Conservation (phyloP, 148 eudicot genomes). For the Linanthus parryae region DNA sequence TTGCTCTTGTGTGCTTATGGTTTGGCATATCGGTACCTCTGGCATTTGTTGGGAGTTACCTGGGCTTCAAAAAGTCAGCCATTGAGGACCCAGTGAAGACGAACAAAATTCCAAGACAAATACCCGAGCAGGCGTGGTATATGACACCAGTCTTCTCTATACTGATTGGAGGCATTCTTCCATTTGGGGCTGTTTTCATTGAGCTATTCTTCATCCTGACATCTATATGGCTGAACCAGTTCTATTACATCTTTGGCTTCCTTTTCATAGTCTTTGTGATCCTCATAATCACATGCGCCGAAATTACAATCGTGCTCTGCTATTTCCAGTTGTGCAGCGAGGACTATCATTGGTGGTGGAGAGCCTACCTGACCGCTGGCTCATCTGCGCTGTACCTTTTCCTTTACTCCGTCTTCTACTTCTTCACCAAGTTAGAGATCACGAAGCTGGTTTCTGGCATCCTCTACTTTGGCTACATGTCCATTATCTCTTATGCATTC, state of each 20-base stretch:
- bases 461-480: slow-evolving; percentile 9
- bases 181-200: slow-evolving; percentile 8
- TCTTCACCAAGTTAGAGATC: slow-evolving; percentile 12
- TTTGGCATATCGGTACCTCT: slow-evolving; percentile 10
- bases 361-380: slow-evolving; percentile 9
- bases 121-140: slow-evolving; percentile 8
- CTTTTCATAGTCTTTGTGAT: slow-evolving; percentile 11
- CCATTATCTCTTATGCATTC: slow-evolving; percentile 1
- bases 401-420: slow-evolving; percentile 9
- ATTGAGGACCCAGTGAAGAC: slow-evolving; percentile 11
- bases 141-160: slow-evolving; percentile 9
- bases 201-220: slow-evolving; percentile 10
- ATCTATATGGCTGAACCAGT: slow-evolving; percentile 13
- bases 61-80: slow-evolving; percentile 8
- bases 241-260: slow-evolving; percentile 10
- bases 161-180: slow-evolving; percentile 10
- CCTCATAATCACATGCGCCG: slow-evolving; percentile 9
- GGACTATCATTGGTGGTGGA: slow-evolving; percentile 14
- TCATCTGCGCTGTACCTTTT: slow-evolving; percentile 8
- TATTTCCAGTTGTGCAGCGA: slow-evolving; percentile 12
- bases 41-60: slow-evolving; percentile 5
- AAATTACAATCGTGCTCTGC: slow-evolving; percentile 9
- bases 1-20: slow-evolving; percentile 13
- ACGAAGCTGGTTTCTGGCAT: slow-evolving; percentile 10
- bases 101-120: slow-evolving; percentile 8